phyloP scores from a whole-genome alignment of 2,329 filamentous ascomycete genomes.

The Myotisia sp. region DNA sequence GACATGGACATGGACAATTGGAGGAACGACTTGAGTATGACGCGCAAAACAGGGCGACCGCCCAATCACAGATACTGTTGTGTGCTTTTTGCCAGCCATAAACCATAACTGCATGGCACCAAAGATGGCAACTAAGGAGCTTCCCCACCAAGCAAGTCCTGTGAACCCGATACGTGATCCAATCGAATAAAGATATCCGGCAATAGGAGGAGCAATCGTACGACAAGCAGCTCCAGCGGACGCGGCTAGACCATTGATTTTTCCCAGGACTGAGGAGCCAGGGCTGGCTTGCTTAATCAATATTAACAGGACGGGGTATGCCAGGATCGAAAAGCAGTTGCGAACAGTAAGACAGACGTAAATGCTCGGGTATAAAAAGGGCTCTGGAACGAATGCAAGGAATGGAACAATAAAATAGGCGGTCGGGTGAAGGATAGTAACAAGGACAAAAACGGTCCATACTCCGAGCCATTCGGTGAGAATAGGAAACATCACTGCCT shows the following conservation, averaged over 20 bases:
- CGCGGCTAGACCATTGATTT: slow-evolving; percentile 59
- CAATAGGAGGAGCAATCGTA: slow-evolving; percentile 54
- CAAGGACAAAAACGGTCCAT: slow-evolving; percentile 51
- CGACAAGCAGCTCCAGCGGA: slow-evolving; percentile 56
- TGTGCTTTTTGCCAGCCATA: slow-evolving; percentile 36
- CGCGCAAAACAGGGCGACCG: slow-evolving; percentile 8
- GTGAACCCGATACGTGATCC: slow-evolving; percentile 45
- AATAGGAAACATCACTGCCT: slow-evolving; percentile 55
- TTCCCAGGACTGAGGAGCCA: slow-evolving; percentile 47
- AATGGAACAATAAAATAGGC: slow-evolving; percentile 58
- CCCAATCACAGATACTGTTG: slow-evolving; percentile 24
- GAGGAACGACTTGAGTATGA: slow-evolving; percentile 1
- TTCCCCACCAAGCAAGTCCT: slow-evolving; percentile 50
- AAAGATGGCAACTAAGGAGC: slow-evolving; percentile 40
- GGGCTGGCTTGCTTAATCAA: slow-evolving; percentile 59
- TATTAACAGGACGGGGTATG: slow-evolving; percentile 54
- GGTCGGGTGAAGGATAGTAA: slow-evolving; percentile 51
- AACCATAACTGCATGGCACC: slow-evolving; percentile 45
- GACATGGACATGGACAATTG: slow-evolving; percentile 9
- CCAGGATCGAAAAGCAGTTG: slow-evolving; percentile 54
- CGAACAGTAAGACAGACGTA: slow-evolving; percentile 52
- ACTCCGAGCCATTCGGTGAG: slow-evolving; percentile 51
- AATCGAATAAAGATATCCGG: slow-evolving; percentile 51
- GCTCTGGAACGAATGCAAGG: slow-evolving; percentile 43
- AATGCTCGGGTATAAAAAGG: slow-evolving; percentile 45